Base-by-base conservation (phyloP, 768 basidiomycete genomes). In the Kwoniella heveanensis region DNA sequence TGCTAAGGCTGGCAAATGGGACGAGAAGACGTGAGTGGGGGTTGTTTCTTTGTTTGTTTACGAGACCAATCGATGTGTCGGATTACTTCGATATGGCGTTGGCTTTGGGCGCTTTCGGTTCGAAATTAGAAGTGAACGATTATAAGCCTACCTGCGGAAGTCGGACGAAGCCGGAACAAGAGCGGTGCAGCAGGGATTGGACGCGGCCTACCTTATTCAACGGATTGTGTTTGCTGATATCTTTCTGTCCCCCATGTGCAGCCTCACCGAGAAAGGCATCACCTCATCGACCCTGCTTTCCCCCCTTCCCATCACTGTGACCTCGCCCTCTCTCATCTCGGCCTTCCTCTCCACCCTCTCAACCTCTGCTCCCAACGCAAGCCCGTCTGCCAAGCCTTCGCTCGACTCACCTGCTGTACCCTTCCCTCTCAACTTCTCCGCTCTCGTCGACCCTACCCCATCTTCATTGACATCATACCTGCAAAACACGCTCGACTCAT, bases 251-350 rank as follows among this genome's bases (percentile, higher is more conserved):
- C 39, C 17, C 32, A 36, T 44, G 24, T 44, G 19, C 67, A 95
- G 93, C 73, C 82, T 95, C 72, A 87, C 88, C 68, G 86, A 84
- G 75, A 88, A 90, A 80, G 86, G 87, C 50, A 81, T 96, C 60
- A 93, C 90, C 29, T 92, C 93, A 79, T 88, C 90, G 54, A 87
- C 87, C 48, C 88, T 95, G 68, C 84, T 96, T 21, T 88, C 90
- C 77, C 90, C 94, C 81, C 84, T 94, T 27, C 90, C 92, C 39
- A 80, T 95, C 66, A 88, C 87, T 82, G 84, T 94, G 78, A 88
- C 91, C 67, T 89, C 88, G 60, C 92, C 91, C 65, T 82, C 90
- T 17, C 83, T 94, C 39, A 81, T 92, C 74, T 86, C 85, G 73
- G 87, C 91, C 52, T 93, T 93, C 83, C 80, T 95, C 69, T 83